phyloP scores from a whole-genome alignment of 495 filamentous ascomycete genomes.

The Penicillium verhagenii region DNA sequence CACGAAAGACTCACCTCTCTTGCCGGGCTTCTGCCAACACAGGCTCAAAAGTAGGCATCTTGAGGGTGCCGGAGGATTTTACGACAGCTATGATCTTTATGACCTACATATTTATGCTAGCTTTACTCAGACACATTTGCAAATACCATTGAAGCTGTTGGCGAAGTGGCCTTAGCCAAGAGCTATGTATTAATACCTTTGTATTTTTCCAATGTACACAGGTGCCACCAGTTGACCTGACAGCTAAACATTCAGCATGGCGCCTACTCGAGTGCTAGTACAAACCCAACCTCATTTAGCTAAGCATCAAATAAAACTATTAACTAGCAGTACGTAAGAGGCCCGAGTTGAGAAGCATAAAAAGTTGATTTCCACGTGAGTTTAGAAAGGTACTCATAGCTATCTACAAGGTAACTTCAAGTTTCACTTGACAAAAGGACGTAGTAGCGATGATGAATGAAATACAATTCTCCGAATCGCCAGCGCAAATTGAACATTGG shows the following conservation, averaged over 20 bases:
- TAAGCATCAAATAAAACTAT: no score
- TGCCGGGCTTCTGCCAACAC: conserved; percentile 21
- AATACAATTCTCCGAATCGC: conserved; percentile 15
- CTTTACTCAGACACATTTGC: not conserved
- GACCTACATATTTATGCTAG: conserved; percentile 4
- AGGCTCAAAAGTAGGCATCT: not conserved
- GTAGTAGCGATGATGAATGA: conserved; percentile 1
- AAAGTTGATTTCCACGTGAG: not conserved
- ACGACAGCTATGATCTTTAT: conserved; percentile 16
- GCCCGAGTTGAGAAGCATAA: not conserved
- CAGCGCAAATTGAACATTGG: conserved; percentile 15
- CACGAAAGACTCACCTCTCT: conserved; percentile 39
- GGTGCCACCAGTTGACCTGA: no score
- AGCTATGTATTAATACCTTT: no score
- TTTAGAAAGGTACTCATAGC: not conserved
- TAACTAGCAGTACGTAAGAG: no score
- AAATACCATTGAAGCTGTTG: not conserved
- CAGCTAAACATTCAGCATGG: no score
- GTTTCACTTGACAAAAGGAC: no score
- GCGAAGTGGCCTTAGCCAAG: no score
- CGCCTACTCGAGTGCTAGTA: no score
- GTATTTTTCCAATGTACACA: no score
- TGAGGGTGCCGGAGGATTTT: not conserved
- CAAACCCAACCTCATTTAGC: no score
- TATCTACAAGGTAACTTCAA: conserved; percentile 2